phyloP scores from a whole-genome alignment of 2,329 filamentous ascomycete species.

The Claviceps monticola region DNA sequence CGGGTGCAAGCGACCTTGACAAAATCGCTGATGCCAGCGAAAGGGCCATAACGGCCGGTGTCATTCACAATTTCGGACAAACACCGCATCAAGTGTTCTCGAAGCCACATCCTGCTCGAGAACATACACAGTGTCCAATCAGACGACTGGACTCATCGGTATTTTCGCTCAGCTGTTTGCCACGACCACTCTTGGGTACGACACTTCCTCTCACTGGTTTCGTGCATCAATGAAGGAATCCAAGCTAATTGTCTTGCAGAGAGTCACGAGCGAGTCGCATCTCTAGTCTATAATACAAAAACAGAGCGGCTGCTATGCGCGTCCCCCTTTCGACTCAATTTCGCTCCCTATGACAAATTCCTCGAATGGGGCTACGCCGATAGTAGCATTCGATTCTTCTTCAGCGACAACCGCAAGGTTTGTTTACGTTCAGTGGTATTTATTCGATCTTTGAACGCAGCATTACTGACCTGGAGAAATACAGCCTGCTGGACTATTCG shows the following conservation, averaged over 20 bases:
- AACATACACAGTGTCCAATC: conserved; percentile 49
- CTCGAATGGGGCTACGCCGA: conserved; percentile 95
- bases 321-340: conserved; percentile 71
- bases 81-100: conserved; percentile 91
- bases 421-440: conserved; percentile 3
- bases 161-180: conserved; percentile 61
- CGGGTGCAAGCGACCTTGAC: conserved; percentile 84
- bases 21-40: conserved; percentile 81
- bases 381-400: conserved; percentile 82
- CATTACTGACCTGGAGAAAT: conserved; percentile 13
- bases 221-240: not conserved
- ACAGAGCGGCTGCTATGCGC: conserved; percentile 73
- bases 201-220: not conserved
- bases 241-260: conserved; percentile 19
- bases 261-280: conserved; percentile 66
- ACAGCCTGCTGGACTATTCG: conserved; percentile 66
- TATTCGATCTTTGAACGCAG: not conserved
- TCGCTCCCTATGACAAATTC: conserved; percentile 85
- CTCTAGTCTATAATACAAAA: conserved; percentile 64
- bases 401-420: conserved; percentile 66
- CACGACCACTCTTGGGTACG: conserved; percentile 60
- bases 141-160: conserved; percentile 66
- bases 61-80: conserved; percentile 97
- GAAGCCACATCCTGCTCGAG: conserved; percentile 63
- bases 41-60: conserved; percentile 75